These are phyloP conservation scores for Abrus pulchellus DNA, from an alignment of 306 rosid genomes.

Conservation along the genomic window DNA sequence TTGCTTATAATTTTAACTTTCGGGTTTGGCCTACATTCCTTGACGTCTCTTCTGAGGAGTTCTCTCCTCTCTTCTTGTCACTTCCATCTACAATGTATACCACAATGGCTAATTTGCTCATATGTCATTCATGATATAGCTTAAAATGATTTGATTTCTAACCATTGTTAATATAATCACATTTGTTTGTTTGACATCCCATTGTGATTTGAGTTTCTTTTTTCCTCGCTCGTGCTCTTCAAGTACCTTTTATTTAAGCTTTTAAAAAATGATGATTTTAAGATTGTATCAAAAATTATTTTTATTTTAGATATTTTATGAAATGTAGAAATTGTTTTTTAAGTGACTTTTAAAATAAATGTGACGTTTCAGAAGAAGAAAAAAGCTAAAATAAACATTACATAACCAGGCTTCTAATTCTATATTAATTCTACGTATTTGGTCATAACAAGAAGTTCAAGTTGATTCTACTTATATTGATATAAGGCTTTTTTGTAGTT, in stretches of 20 bases:
- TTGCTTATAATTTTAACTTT: constrained; percentile 35
- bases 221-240: constrained; percentile 3
- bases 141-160: constrained; percentile 9
- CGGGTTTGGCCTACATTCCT: constrained; percentile 51
- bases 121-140: not conserved
- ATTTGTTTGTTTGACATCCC: constrained; percentile 6
- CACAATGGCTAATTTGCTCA: not conserved
- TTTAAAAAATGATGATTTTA: too few relatives aligned
- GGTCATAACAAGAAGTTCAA: constrained; percentile 16
- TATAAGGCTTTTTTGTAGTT: not conserved
- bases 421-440: not conserved
- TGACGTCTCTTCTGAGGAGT: not conserved
- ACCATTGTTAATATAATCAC: not conserved
- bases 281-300: too few relatives aligned
- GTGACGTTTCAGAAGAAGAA: too few relatives aligned
- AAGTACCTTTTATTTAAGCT: not conserved
- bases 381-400: not conserved
- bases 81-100: not conserved
- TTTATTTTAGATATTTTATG: too few relatives aligned
- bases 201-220: constrained; percentile 21
- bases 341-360: too few relatives aligned
- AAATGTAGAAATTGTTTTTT: too few relatives aligned
- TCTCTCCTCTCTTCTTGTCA: not conserved
- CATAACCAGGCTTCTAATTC: not conserved
- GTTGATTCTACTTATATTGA: not conserved